These are phyloP conservation scores for Solanum pennellii DNA, from an alignment of 257 asterid genomes.

Conservation along the genomic window DNA sequence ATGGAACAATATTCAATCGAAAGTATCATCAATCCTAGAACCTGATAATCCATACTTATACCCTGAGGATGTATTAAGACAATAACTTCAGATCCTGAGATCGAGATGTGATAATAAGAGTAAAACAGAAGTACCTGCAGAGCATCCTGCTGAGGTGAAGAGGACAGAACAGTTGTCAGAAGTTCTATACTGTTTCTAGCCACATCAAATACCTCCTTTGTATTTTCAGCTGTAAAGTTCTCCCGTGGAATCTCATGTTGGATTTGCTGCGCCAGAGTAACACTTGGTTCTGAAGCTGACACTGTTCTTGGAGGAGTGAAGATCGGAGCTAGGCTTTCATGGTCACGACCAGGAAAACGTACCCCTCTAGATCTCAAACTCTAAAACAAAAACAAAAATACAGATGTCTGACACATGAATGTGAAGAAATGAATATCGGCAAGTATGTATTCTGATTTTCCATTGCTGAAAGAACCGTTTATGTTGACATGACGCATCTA, in stretches of 20 bases:
- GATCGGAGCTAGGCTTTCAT: constrained; percentile 88
- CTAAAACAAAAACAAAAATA: constrained; percentile 21
- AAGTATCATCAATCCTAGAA: not conserved
- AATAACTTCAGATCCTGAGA: not conserved
- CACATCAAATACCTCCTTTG: constrained; percentile 91
- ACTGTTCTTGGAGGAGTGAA: constrained; percentile 91
- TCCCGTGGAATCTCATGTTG: constrained; percentile 51
- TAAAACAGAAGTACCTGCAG: constrained; percentile 46
- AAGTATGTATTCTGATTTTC: not conserved
- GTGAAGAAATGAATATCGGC: not conserved
- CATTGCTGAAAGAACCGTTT: not conserved
- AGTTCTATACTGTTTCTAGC: constrained; percentile 97
- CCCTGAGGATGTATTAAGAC: not conserved
- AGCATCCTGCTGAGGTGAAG: constrained; percentile 96
- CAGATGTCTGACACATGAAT: not conserved
- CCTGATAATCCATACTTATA: not conserved
- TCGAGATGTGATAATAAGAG: not conserved
- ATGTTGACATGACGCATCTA: not conserved
- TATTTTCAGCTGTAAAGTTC: constrained; percentile 70
- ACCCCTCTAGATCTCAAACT: constrained; percentile 90
- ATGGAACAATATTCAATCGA: not conserved
- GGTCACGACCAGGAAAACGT: constrained; percentile 93
- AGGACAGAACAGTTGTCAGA: constrained; percentile 79
- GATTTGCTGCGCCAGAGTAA: constrained; percentile 35
- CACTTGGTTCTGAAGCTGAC: constrained; percentile 38